Base-by-base conservation (phyloP, 306 rosid species). In the Sophora flavescens region DNA sequence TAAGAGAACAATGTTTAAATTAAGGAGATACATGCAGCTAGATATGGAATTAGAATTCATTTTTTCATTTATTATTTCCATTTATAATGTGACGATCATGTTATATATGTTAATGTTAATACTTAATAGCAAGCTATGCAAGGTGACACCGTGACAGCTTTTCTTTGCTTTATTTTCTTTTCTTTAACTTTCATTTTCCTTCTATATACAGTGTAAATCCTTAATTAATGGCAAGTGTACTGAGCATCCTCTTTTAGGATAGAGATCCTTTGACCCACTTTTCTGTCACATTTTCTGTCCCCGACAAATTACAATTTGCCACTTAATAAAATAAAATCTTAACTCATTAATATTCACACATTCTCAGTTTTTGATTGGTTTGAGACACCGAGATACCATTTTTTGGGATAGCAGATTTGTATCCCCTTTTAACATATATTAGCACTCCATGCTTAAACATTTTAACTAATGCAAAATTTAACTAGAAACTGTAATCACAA, bases 111-210 rank as follows among this genome's bases (percentile, higher is more conserved):
- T 61, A 61, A 9, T 39, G 9, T 10, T 5, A 22, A 9, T 66
- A 44, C 4, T 4, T 5, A 22, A 9, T 66, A 44, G 56, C 48
- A 35, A 47, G 58, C 4, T 47, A 67, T 28, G 10, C 28, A 67
- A 51, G 62, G 47, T 51, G 62, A 9, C 10, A 51, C 17, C 50
- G 16, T 35, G 39, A 35, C 39, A 35, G 39, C 39, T 35, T 35
- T 70, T 26, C 6, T 58, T 70, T 17, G 39, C 48, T 52, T 52
- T 70, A 16, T 52, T 52, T 68, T 52, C 42, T 42, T 52, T 69
- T 51, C 17, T 6, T 32, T 16, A n/a, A 48, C 35, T 38, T 70
- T 35, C 11, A n/a, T 48, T 50, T 33, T 68, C 30, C 22, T 52
- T 16, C 26, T 32, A 4, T 11, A 71, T 56, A 22, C 13, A 47